Evolutionary conservation across 192 early-diverging fungal genomes (phyloP).

Genomic region (Obelidium mucronatum): DNA sequence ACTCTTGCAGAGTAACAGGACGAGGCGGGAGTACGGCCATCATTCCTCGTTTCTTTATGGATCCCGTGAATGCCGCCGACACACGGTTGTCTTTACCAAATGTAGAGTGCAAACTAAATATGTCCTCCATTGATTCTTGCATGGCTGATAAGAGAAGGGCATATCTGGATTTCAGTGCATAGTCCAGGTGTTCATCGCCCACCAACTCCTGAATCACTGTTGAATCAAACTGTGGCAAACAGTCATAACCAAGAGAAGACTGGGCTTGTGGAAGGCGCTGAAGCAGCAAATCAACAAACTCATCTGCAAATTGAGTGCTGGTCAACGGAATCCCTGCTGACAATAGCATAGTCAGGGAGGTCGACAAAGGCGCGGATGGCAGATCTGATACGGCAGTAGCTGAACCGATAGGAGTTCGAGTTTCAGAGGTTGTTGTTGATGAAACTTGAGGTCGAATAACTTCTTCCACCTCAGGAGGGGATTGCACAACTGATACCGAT

Average conservation of each 20-base stretch:
- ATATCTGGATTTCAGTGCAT: background rate
- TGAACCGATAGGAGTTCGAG: too few species aligned
- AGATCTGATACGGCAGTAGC: too few species aligned
- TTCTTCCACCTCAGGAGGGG: too few species aligned
- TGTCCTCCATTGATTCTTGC: background rate
- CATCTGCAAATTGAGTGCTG: constrained; percentile 7
- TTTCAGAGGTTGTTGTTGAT: too few species aligned
- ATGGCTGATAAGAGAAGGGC: background rate
- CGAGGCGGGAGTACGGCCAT: constrained; percentile 1
- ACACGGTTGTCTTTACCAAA: background rate
- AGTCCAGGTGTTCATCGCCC: background rate
- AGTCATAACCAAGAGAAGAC: background rate
- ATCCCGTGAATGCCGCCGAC: background rate
- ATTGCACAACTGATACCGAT: too few species aligned
- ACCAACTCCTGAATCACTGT: background rate
- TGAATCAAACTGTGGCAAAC: background rate
- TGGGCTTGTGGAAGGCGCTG: background rate
- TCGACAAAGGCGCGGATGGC: background rate
- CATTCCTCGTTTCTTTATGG: background rate
- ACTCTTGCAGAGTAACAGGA: background rate
- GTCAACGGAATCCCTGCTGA: background rate
- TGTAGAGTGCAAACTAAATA: background rate
- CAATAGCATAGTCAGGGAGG: background rate
- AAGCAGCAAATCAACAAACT: background rate
- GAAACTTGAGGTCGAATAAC: too few species aligned